These are phyloP conservation scores for Cyanodermella asteris DNA, from an alignment of 2,329 filamentous ascomycete genomes.

Conservation along the genomic window DNA sequence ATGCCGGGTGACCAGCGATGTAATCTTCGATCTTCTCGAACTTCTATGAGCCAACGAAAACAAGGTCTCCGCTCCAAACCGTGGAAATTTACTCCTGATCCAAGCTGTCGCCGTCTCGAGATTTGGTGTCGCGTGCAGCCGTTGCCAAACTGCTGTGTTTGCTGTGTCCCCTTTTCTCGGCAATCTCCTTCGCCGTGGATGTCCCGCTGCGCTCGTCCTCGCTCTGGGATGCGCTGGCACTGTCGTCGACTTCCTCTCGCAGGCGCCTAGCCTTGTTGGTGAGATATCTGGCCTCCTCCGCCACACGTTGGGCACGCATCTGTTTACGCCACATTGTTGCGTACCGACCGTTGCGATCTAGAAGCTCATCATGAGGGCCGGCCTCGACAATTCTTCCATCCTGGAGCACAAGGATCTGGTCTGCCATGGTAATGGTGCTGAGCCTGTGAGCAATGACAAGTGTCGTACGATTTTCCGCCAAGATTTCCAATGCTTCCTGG, in stretches of 20 bases:
- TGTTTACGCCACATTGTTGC: conserved; percentile 79
- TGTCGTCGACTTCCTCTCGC: conserved; percentile 19
- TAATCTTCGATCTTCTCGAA: no score
- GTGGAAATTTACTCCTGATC: no score
- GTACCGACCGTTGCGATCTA: conserved; percentile 51
- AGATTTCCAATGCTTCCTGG: conserved; percentile 59
- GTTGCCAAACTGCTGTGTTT: no score
- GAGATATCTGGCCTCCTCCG: conserved; percentile 32
- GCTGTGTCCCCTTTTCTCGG: no score
- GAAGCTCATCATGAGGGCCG: conserved; percentile 57
- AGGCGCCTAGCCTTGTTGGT: conserved; percentile 21
- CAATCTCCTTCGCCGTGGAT: no score
- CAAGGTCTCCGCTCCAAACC: no score
- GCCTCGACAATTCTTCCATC: conserved; percentile 56
- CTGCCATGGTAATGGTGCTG: conserved; percentile 66
- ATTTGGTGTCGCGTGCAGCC: no score
- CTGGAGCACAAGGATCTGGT: conserved; percentile 63
- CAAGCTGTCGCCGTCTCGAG: no score
- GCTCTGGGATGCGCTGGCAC: conserved; percentile 26
- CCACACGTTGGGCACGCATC: conserved; percentile 52
- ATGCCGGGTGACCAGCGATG: no score
- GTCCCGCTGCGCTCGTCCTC: conserved; percentile 22
- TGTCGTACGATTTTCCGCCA: conserved; percentile 72
- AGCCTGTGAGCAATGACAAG: conserved; percentile 85
- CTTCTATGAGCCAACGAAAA: no score